Evolutionary conservation across 768 basidiomycete genomes (phyloP), one percentile per base, ranked within the genome.

Genomic region (Pulveroboletus sp.): DNA sequence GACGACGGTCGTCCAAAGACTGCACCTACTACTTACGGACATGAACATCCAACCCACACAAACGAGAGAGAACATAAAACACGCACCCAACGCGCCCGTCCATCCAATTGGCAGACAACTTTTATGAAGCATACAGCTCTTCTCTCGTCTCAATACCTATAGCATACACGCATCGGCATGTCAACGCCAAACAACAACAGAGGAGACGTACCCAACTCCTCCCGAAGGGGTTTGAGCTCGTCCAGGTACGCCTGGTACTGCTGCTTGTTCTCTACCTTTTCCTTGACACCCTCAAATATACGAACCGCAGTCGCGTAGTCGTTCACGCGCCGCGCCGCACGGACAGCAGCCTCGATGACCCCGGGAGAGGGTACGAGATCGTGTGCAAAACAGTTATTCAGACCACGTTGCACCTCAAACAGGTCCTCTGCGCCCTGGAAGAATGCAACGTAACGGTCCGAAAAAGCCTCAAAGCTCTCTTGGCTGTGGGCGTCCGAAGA

Each of bases 371-470:
- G 93, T 12, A 96, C 93, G 56, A 96, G 82, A 71, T 99, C 96
- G 70, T 98, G 95, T 3, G 96, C 91, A 69, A 99, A 99, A 76
- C 94, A 97, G 80, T 99, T 99, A 79, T 99, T 98, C 63, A 99
- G 77, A 35, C 96, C 96, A 44, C 96, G 90, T 73, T 99, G 95
- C 57, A 99, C 88, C 77, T 99, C 96, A 67, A 99, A 99, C 50
- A 97, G 80, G 74, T 99, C 96, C 65, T 93, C 84, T 43, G 92
- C 93, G 49, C 82, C 78, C 65, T 89, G 73, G 80, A 99, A 99
- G 73, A 99, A 99, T 57, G 77, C 76, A 65, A 93, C 85, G 73
- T 97, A 97, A 66, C 95, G 91, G 54, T 85, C 80, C 62, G 89
- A 91, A 78, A 98, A 97, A 39, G 87, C 80, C 69, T 96, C 94